Evolutionary conservation across 2,329 filamentous ascomycete species (phyloP), one percentile per base, ranked within the genome.

Genomic region (Venturia effusa): DNA sequence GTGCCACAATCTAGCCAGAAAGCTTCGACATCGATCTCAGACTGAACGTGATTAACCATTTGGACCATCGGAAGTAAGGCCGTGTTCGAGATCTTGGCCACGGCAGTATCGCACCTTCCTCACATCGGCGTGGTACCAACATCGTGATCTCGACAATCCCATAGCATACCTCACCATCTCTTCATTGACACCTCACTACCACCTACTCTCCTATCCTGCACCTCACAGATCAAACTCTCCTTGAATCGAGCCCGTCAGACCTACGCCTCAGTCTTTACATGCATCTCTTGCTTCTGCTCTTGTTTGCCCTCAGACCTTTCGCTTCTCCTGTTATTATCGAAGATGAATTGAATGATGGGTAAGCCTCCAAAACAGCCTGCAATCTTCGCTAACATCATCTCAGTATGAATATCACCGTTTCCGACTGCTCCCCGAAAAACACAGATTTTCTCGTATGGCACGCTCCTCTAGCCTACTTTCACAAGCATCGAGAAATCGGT

Each of bases 321-420:
- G 15, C 51, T 15, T 17, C 51, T 4, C 15, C 30, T 32, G 51
- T 57, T 24, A 57, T 57, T 17, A 57, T 57, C 51, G 5, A 57
- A 57, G 51, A 57, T n/a, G 51, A 57, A 34, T n/a, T 57, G 30
- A 22, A 34, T n/a, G 51, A 57, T 34, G 51, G 51, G 51, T 34
- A 57, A 11, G 51, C 15, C 51, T 32, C 22, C 30, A 2, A 19
- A 32, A 19, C 17, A 13, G 27, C n/a, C 4, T 7, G 5, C 11
- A 27, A 27, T 17, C n/a, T 17, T 57, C 15, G 5, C 51, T 57
- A n/a, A 57, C 51, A 34, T 10, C 27, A 34, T 4, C 15, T 3
- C 13, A 57, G 51, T 17, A 34, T 15, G 15, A 57, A 57, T 17
- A n/a, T 57, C 30, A 57, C 51, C 27, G 15, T 57, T 17, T 32